Evolutionary conservation across 768 basidiomycete genomes (phyloP), one percentile per base, ranked within the genome.

Genomic region (Pulveroboletus sp.): DNA sequence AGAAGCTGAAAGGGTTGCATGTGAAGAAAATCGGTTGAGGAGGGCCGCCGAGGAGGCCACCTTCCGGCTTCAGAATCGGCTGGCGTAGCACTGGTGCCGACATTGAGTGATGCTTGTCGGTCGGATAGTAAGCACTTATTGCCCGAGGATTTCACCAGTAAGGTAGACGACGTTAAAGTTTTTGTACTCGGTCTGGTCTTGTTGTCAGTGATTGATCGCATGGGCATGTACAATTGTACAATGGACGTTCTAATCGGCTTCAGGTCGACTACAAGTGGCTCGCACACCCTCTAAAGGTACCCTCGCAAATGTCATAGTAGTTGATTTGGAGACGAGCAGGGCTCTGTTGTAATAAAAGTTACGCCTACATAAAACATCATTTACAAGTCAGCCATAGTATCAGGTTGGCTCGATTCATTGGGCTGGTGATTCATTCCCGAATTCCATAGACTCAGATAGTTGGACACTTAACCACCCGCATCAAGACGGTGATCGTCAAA

Each of bases 1-100:
- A 54, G 82, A 83, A 47, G 78, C 79, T 5, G 85, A 85, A 65
- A 70, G 69, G 67, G 61, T 69, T 50, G 70, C 74, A 39, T 72
- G 76, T 46, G 74, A 83, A 54, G 79, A 79, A 62, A 68, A 63
- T 28, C 69, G 69, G 57, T 54, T 74, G 58, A 69, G 82, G 57
- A 66, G 70, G 27, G 62, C 63, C 39, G 76, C 77, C 9, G 86
- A 89, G 50, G 80, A 81, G 39, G 69, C 69, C 28, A 63, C 78
- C 46, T 63, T 66, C 43, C 68, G 59, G 40, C 52, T 74, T 50
- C 69, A 59, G 55, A 65, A 56, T 38, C 69, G 64, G 28, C 27
- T 47, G 56, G 41, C 42, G 50, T 51, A 52, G 8, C 17, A 27
- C 30, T 8, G 38, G 12, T 40, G 21, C 37, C 33, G 21, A 21